Evolutionary conservation across 768 basidiomycete genomes (phyloP), one percentile per base, ranked within the genome.

Genomic region (Imleria badia): DNA sequence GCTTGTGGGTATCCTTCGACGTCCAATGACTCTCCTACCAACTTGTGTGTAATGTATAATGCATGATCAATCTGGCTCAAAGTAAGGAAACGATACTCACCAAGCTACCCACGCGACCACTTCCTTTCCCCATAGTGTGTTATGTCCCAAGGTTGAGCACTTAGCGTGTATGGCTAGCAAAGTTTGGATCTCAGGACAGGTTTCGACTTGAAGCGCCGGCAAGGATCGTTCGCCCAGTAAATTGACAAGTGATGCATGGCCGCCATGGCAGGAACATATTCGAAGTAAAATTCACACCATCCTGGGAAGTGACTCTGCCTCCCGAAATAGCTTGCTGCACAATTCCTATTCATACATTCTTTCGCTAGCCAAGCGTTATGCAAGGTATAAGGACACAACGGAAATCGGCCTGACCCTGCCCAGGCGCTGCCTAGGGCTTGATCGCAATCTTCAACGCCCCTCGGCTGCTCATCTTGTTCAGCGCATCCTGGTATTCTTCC

Each of bases 401-500:
- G 14, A 34, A 36, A 30, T 39, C 15, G 13, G 7, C 23, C 15
- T 20, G 42, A 17, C 20, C 20, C 15, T 22, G 20, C 20, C 40
- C 42, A 44, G 51, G 49, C 19, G 9, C 46, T 23, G 41, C 54
- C 52, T 61, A 83, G 41, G 84, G 84, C 67, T 78, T 83, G 60
- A 85, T 80, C 15, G 75, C 80, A 59, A 86, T 84, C 69, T 85
- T 85, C 59, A 84, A 66, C 6, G 82, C 83, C 31, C 76, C 76
- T 60, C 84, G 76, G 58, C 80, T 83, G 60, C 73, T 81, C 85
- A 89, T 86, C 73, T 86, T 87, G 67, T 89, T 81, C 51, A 91
- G 70, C 5, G 87, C 88, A 22, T 75, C 73, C 68, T 88, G 85
- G 67, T 81, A 89, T 48, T 89, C 82, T 48, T 85, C 83, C 49